These are phyloP conservation scores for Acephala macrosclerotiorum DNA, from an alignment of 2,329 filamentous ascomycete genomes.

Conservation along the genomic window DNA sequence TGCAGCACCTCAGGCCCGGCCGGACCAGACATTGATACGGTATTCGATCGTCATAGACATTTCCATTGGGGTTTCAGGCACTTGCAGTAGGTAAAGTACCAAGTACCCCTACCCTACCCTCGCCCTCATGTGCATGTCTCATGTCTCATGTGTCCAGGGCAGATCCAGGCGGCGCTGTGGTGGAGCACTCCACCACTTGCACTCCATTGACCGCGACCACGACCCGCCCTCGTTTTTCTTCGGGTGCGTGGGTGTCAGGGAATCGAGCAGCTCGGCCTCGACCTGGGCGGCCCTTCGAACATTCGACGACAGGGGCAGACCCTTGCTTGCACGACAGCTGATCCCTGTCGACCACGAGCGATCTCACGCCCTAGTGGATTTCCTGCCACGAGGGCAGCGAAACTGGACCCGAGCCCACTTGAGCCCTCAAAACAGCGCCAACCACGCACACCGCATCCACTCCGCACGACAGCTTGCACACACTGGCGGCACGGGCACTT, in stretches of 20 bases:
- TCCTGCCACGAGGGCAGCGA: conserved; percentile 1
- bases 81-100: neutral
- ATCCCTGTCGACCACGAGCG: conserved; percentile 4
- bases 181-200: too few species aligned
- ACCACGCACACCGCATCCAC: neutral
- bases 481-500: too few species aligned
- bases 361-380: neutral
- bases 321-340: neutral
- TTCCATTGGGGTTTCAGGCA: conserved; percentile 1
- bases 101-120: neutral
- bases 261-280: neutral
- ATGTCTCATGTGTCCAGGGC: conserved; percentile 2
- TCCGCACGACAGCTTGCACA: too few species aligned
- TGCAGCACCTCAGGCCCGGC: neutral
- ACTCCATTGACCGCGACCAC: too few species aligned
- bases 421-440: neutral
- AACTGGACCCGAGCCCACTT: neutral
- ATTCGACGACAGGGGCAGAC: neutral
- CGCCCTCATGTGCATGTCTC: too few species aligned
- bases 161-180: conserved; percentile 7
- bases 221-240: neutral
- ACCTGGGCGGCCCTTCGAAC: neutral
- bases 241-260: neutral
- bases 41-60: neutral
- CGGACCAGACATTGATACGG: too few species aligned